Percentiles rank a stretch among this genome's conserved stretches.
These are phyloP conservation scores for Clavariopsis aquatica DNA, from an alignment of 495 filamentous ascomycete genomes.

Conservation along the genomic window DNA sequence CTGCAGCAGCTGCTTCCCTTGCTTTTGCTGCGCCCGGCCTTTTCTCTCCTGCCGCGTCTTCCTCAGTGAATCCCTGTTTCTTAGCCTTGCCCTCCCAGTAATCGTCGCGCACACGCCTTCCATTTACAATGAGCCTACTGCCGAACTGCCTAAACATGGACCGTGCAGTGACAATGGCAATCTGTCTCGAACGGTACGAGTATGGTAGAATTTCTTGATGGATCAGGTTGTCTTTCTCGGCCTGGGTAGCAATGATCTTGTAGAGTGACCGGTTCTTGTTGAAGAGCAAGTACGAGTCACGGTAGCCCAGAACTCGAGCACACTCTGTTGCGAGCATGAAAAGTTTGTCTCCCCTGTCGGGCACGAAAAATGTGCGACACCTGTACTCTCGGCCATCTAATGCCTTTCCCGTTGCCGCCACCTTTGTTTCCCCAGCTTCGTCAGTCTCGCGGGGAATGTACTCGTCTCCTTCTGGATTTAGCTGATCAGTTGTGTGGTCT, in stretches of 20 bases:
- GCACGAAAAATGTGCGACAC: constrained; percentile 91
- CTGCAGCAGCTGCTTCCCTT: constrained; percentile 73
- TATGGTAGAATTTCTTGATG: constrained; percentile 93
- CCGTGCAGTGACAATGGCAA: constrained; percentile 96
- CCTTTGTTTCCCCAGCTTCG: constrained; percentile 91
- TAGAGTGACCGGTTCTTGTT: constrained; percentile 97
- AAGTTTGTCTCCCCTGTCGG: constrained; percentile 83
- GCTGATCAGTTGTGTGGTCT: constrained; percentile 96
- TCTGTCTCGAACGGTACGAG: constrained; percentile 96
- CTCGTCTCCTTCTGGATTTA: constrained; percentile 89
- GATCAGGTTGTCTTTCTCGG: constrained; percentile 96
- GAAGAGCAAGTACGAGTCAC: constrained; percentile 96
- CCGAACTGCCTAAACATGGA: constrained; percentile 99
- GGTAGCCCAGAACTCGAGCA: constrained; percentile 88
- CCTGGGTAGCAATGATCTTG: constrained; percentile 97
- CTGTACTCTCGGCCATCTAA: constrained; percentile 83
- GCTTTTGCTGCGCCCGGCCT: constrained; percentile 87
- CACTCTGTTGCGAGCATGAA: constrained; percentile 99
- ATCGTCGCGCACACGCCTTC: constrained; percentile 90
- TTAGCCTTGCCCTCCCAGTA: constrained; percentile 97
- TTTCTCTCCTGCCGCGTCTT: constrained; percentile 95
- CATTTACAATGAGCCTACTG: constrained; percentile 87
- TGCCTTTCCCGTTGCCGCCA: constrained; percentile 76
- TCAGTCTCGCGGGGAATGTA: constrained; percentile 94
- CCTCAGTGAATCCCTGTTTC: constrained; percentile 98